phyloP scores from a whole-genome alignment of 176 grass and related monocot species.

The Olyra latifolia region DNA sequence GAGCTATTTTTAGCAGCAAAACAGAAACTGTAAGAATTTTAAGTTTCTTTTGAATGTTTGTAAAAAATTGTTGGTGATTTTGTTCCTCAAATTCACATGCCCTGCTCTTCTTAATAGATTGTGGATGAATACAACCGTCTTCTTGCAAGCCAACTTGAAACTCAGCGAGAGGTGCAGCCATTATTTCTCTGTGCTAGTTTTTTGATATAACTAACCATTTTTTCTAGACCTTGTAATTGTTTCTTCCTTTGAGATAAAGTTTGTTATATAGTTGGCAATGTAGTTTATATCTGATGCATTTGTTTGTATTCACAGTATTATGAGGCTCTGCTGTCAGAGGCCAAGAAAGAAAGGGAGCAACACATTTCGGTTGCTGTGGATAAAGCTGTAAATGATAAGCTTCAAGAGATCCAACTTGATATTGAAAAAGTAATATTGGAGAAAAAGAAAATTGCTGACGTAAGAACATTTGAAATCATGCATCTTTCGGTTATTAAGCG shows the following conservation, averaged over 20 bases:
- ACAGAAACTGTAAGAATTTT: slow-evolving; percentile 57
- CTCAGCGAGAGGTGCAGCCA: slow-evolving; percentile 70
- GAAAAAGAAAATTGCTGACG: slow-evolving; percentile 70
- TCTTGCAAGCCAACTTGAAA: slow-evolving; percentile 84
- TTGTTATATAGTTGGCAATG: not conserved
- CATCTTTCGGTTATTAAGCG: slow-evolving; percentile 7
- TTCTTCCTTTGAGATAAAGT: not conserved
- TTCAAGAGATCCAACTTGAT: slow-evolving; percentile 68
- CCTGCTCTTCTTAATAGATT: slow-evolving; percentile 50
- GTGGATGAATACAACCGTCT: slow-evolving; percentile 91
- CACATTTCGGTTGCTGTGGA: slow-evolving; percentile 65
- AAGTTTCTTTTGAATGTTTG: slow-evolving; percentile 7
- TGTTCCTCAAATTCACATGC: slow-evolving; percentile 23
- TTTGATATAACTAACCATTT: not conserved
- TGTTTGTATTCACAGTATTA: slow-evolving; percentile 64
- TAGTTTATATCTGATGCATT: slow-evolving; percentile 17
- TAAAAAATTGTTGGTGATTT: slow-evolving; percentile 18
- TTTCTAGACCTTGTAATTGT: not conserved
- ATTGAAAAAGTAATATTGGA: slow-evolving; percentile 59
- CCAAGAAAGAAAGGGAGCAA: slow-evolving; percentile 62
- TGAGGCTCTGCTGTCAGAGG: slow-evolving; percentile 64
- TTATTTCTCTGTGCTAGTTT: slow-evolving; percentile 16
- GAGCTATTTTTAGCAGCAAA: slow-evolving; percentile 82
- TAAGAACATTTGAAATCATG: slow-evolving; percentile 41
- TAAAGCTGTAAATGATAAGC: slow-evolving; percentile 62